phyloP scores from a whole-genome alignment of 345 rosid species.

The Rhodamnia rubescens region DNA sequence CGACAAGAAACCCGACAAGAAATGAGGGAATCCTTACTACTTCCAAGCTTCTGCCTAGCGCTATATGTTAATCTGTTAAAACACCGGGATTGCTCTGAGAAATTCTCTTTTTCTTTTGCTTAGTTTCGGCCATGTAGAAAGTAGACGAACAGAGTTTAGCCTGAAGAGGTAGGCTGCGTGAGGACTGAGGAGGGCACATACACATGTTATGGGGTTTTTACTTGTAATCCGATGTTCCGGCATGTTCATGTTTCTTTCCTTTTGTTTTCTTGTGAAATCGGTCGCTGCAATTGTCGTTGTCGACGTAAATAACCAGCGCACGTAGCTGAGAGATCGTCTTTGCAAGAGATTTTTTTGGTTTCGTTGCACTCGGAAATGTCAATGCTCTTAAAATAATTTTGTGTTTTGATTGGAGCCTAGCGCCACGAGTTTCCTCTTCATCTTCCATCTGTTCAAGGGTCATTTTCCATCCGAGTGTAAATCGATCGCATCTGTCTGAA shows the following conservation, averaged over 20 bases:
- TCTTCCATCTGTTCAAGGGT: not conserved
- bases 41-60: not conserved
- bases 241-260: not conserved
- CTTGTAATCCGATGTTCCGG: not conserved
- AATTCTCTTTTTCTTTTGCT: not conserved
- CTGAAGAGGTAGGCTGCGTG: not conserved
- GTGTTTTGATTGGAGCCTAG: not conserved
- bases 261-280: not conserved
- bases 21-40: not conserved
- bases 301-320: not conserved
- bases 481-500: not conserved
- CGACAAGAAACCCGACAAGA: slow-evolving; percentile 18
- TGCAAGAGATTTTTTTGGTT: not conserved
- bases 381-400: not conserved
- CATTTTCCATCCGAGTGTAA: not conserved
- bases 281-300: not conserved
- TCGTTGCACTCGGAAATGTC: not conserved
- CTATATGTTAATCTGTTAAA: not conserved
- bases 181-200: not conserved
- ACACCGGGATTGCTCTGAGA: not conserved
- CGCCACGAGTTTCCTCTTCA: not conserved
- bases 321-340: not conserved
- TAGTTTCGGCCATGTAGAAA: not conserved
- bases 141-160: not conserved
- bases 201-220: not conserved